A percentile compares a stretch with the other conserved stretches of the same genome.
These are phyloP conservation scores for Helminthosporium solani DNA, from an alignment of 2,329 filamentous ascomycete genomes.

Conservation along the genomic window DNA sequence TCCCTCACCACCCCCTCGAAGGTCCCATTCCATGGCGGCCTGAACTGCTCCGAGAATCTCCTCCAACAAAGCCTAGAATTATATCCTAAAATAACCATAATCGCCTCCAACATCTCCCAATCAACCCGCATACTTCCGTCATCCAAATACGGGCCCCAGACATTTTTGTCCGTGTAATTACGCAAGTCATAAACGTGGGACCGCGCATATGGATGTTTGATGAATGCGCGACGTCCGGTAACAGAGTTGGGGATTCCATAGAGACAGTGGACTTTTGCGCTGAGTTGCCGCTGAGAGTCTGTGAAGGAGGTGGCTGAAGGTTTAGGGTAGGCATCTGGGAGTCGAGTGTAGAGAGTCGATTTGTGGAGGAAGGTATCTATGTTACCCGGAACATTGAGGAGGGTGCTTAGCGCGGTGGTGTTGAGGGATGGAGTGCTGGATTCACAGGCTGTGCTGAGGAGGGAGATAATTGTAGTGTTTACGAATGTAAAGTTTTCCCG, in stretches of 20 bases:
- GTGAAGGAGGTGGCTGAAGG: constrained; percentile 34
- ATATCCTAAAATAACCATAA: constrained; percentile 67
- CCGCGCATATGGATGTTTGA: constrained; percentile 61
- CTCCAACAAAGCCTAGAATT: constrained; percentile 50
- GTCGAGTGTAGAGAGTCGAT: constrained; percentile 57
- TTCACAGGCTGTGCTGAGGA: constrained; percentile 33
- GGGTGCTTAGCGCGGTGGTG: constrained; percentile 36
- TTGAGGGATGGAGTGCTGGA: constrained; percentile 50
- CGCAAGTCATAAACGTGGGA: constrained; percentile 73
- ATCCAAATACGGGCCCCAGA: constrained; percentile 71
- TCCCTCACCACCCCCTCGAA: constrained; percentile 32
- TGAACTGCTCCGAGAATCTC: constrained; percentile 22
- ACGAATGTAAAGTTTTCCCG: constrained; percentile 37
- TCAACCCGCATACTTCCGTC: constrained; percentile 65
- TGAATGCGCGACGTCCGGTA: constrained; percentile 29
- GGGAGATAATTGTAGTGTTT: constrained; percentile 44
- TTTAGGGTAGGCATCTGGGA: constrained; percentile 1
- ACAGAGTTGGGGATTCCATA: constrained; percentile 61
- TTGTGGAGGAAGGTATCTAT: constrained; percentile 62
- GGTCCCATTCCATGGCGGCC: constrained; percentile 31
- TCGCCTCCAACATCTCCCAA: constrained; percentile 78
- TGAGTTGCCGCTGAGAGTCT: constrained; percentile 58
- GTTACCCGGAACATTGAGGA: constrained; percentile 52
- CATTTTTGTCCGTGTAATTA: constrained; percentile 60
- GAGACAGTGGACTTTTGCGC: constrained; percentile 69